Percentiles rank a stretch among this genome's conserved stretches.
phyloP scores from a whole-genome alignment of 2,329 filamentous ascomycete genomes.

The Epichloe bromicola region DNA sequence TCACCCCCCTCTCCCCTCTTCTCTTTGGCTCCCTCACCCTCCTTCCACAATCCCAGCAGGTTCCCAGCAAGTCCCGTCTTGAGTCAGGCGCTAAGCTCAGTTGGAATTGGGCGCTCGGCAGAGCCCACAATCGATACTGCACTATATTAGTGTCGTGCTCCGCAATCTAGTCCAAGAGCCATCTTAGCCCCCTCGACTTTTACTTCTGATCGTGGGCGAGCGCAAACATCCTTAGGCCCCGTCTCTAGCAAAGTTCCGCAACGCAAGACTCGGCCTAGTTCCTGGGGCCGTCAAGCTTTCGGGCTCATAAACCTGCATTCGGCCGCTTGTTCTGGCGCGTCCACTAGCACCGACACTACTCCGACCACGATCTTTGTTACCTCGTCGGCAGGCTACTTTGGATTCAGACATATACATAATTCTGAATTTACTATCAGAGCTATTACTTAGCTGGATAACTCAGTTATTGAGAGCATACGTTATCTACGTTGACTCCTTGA shows the following conservation, averaged over 20 bases:
- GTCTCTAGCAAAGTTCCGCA: conserved; percentile 12
- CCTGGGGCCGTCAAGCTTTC: conserved; percentile 6
- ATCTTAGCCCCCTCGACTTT: conserved; percentile 13
- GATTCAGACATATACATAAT: background rate
- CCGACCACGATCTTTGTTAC: background rate
- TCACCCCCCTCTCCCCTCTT: background rate
- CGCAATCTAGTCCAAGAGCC: conserved; percentile 21
- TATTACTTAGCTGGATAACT: background rate
- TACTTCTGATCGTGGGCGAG: conserved; percentile 13
- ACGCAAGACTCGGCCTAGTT: conserved; percentile 8
- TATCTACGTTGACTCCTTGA: background rate
- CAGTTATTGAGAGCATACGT: background rate
- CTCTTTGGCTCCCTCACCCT: background rate
- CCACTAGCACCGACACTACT: conserved; percentile 5
- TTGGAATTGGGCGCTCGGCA: conserved; percentile 22
- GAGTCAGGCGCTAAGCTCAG: conserved; percentile 22
- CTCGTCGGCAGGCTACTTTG: background rate
- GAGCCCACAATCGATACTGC: conserved; percentile 18
- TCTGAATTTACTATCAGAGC: background rate
- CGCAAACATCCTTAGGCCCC: conserved; percentile 12
- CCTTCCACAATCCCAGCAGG: background rate
- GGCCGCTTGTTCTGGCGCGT: conserved; percentile 3
- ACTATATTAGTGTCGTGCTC: conserved; percentile 28
- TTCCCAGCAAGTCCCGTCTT: conserved; percentile 11
- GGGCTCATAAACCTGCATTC: conserved; percentile 5